These are phyloP conservation scores for Astraeus odoratus DNA, from an alignment of 768 basidiomycete species.

Conservation along the genomic window DNA sequence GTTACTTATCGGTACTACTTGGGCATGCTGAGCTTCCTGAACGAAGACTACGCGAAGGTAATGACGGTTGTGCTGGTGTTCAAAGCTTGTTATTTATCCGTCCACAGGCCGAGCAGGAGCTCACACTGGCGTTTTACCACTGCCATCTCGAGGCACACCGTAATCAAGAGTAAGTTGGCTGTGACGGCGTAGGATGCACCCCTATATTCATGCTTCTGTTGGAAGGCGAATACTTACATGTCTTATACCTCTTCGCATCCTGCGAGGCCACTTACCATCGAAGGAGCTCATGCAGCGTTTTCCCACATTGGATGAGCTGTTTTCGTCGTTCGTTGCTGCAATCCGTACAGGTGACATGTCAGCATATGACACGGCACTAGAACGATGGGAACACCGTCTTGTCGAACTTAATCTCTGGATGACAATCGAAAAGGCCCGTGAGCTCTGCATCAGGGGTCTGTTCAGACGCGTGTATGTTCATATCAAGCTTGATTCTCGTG, in stretches of 20 bases:
- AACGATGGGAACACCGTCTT: slow-evolving; percentile 60
- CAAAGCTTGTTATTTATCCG: not conserved
- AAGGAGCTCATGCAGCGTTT: slow-evolving; percentile 61
- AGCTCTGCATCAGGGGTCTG: slow-evolving; percentile 76
- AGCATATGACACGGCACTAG: slow-evolving; percentile 75
- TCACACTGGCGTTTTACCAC: slow-evolving; percentile 80
- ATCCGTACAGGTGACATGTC: slow-evolving; percentile 72
- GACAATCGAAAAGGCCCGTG: slow-evolving; percentile 81
- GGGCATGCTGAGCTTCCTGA: slow-evolving; percentile 90
- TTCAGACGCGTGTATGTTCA: slow-evolving; percentile 67
- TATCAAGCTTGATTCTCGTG: not conserved
- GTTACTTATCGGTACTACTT: slow-evolving; percentile 94
- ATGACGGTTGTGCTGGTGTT: slow-evolving; percentile 5
- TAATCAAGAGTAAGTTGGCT: slow-evolving; percentile 73
- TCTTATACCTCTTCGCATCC: slow-evolving; percentile 81
- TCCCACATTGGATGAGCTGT: slow-evolving; percentile 66
- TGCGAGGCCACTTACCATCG: slow-evolving; percentile 84
- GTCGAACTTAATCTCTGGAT: slow-evolving; percentile 86
- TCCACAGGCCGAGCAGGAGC: slow-evolving; percentile 74
- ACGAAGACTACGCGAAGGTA: slow-evolving; percentile 85
- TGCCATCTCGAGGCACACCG: slow-evolving; percentile 63
- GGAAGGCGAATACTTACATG: slow-evolving; percentile 84
- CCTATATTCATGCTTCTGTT: not conserved
- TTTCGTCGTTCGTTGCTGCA: slow-evolving; percentile 73
- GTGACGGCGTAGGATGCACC: not conserved